A percentile compares a stretch with the other conserved stretches of the same genome.
phyloP scores from a whole-genome alignment of 2,329 filamentous ascomycete species.

The Colletotrichum cereale region DNA sequence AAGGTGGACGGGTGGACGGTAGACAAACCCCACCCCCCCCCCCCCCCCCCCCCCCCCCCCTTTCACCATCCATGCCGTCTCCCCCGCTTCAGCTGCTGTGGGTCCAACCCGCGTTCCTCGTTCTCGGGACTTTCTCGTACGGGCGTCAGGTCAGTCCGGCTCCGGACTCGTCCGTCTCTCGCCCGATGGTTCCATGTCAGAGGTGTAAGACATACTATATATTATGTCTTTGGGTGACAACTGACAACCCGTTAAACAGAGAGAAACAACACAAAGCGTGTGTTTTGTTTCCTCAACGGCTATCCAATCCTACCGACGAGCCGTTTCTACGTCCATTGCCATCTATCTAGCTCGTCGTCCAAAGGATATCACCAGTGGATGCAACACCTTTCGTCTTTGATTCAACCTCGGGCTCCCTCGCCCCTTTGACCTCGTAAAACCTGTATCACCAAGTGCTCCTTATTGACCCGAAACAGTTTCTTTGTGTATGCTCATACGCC shows the following conservation, averaged over 20 bases:
- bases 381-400: too few species aligned
- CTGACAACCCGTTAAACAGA: not conserved
- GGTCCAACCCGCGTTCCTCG: not conserved
- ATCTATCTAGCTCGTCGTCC: not conserved
- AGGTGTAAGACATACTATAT: not conserved
- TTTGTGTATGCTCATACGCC: too few species aligned
- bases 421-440: too few species aligned
- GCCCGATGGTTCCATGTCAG: not conserved
- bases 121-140: slow-evolving; percentile 13
- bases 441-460: too few species aligned
- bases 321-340: not conserved
- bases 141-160: slow-evolving; percentile 20
- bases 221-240: too few species aligned
- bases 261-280: not conserved
- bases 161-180: slow-evolving; percentile 11
- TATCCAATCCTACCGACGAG: not conserved
- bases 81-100: slow-evolving; percentile 16
- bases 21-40: not conserved
- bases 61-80: not conserved
- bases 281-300: not conserved
- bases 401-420: too few species aligned
- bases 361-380: too few species aligned
- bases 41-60: slow-evolving; percentile 22
- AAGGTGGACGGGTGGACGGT: not conserved
- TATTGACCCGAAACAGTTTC: too few species aligned